phyloP scores from a whole-genome alignment of 2,329 filamentous ascomycete species.

The Camillea tinctor region DNA sequence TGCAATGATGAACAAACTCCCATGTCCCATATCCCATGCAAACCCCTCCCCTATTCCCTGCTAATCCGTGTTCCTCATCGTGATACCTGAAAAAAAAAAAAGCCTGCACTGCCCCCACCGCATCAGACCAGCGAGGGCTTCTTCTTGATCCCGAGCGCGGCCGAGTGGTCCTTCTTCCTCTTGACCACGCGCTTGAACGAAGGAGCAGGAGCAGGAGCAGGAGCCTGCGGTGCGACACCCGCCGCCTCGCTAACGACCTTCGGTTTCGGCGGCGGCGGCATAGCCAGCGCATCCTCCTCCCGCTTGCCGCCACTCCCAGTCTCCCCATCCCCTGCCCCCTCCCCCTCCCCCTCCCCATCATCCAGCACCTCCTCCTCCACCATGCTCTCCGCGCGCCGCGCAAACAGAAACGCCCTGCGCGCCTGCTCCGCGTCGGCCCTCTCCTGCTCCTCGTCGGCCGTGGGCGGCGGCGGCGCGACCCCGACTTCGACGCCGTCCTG shows the following conservation, averaged over 20 bases:
- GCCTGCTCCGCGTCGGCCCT: slow-evolving; percentile 86
- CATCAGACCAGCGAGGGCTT: slow-evolving; percentile 59
- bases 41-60: no score
- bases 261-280: slow-evolving; percentile 26
- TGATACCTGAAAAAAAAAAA: neutral
- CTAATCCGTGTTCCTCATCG: no score
- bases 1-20: no score
- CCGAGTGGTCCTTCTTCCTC: slow-evolving; percentile 80
- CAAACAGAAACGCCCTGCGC: slow-evolving; percentile 70
- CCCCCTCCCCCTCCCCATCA: slow-evolving; percentile 24
- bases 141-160: slow-evolving; percentile 83
- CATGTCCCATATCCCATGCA: no score
- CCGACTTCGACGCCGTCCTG: slow-evolving; percentile 64
- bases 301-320: slow-evolving; percentile 8
- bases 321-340: neutral
- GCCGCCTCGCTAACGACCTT: slow-evolving; percentile 4
- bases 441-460: slow-evolving; percentile 71
- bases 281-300: neutral
- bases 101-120: neutral
- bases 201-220: no score
- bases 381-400: slow-evolving; percentile 51
- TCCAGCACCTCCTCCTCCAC: slow-evolving; percentile 47
- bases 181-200: slow-evolving; percentile 76
- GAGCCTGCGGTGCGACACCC: slow-evolving; percentile 41
- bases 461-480: slow-evolving; percentile 46